A percentile compares a stretch with the other conserved stretches of the same genome.
phyloP scores from a whole-genome alignment of 2,329 filamentous ascomycete genomes.

The Cercospora berteroae region DNA sequence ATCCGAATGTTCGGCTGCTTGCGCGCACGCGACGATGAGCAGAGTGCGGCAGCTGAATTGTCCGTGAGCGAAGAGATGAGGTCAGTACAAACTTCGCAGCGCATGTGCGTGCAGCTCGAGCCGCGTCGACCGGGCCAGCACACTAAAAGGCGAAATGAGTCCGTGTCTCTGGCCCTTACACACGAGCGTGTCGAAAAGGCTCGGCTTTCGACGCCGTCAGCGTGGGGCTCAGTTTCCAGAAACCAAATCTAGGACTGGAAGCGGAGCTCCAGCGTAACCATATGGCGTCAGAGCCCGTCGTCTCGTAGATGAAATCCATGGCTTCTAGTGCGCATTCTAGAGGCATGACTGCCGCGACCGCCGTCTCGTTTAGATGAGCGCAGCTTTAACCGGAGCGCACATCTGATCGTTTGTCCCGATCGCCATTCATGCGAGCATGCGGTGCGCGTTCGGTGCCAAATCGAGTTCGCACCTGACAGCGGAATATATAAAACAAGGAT shows the following conservation, averaged over 20 bases:
- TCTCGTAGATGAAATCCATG: constrained; percentile 14
- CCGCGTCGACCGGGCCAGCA: neutral
- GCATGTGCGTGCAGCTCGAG: neutral
- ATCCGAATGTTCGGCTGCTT: neutral
- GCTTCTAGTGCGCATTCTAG: constrained; percentile 22
- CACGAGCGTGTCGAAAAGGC: constrained; percentile 2
- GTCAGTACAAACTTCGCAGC: constrained; percentile 9
- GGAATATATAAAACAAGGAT: constrained; percentile 16
- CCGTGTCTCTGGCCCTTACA: constrained; percentile 8
- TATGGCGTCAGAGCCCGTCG: constrained; percentile 20
- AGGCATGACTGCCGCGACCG: constrained; percentile 1
- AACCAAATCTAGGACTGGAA: constrained; percentile 6
- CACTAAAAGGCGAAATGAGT: constrained; percentile 16
- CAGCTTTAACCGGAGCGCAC: neutral
- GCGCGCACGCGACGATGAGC: neutral
- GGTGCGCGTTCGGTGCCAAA: constrained; percentile 2
- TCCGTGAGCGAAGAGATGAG: constrained; percentile 7
- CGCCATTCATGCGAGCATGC: neutral
- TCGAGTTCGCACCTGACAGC: constrained; percentile 1
- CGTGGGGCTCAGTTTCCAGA: constrained; percentile 12
- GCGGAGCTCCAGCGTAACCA: constrained; percentile 10
- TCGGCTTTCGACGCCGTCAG: constrained; percentile 9
- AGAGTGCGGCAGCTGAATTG: neutral
- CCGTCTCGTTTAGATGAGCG: constrained; percentile 16
- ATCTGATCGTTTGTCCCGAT: neutral